phyloP scores from a whole-genome alignment of 2,329 filamentous ascomycete species.

The Aspergillus clavatus region DNA sequence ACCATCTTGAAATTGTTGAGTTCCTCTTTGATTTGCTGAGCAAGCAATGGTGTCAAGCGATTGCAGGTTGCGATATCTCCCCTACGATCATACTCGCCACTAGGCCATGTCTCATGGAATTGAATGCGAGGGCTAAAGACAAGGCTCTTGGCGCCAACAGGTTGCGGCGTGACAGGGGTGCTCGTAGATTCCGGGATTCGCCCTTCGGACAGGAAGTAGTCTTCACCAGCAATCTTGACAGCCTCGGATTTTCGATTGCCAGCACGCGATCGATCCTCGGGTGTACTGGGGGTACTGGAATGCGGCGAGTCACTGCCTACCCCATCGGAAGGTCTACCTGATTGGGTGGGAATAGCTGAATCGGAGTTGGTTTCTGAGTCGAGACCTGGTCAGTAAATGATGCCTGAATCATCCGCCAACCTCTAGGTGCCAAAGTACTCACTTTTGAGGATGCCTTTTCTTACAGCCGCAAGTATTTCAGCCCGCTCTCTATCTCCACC shows the following conservation, averaged over 20 bases:
- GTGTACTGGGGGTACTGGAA: conserved; percentile 83
- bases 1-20: conserved; percentile 99
- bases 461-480: conserved; percentile 84
- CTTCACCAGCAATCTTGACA: conserved; percentile 71
- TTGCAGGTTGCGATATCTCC: conserved; percentile 98
- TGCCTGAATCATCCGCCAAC: not conserved
- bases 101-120: conserved; percentile 95
- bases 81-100: conserved; percentile 89
- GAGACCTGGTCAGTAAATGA: conserved; percentile 4
- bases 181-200: conserved; percentile 72
- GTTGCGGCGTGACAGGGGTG: conserved; percentile 69
- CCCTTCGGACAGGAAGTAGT: conserved; percentile 80
- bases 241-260: conserved; percentile 64
- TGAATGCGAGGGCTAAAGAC: conserved; percentile 87
- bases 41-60: conserved; percentile 89
- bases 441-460: conserved; percentile 95
- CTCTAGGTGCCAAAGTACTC: conserved; percentile 32
- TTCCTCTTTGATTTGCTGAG: conserved; percentile 99
- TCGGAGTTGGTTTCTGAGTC: conserved; percentile 47
- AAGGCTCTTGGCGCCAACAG: conserved; percentile 48
- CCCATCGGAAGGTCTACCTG: conserved; percentile 59
- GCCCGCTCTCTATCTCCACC: conserved; percentile 86
- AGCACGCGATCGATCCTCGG: conserved; percentile 62
- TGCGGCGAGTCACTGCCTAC: conserved; percentile 70
- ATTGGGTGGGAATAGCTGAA: conserved; percentile 65